Evolutionary conservation across 2,329 filamentous ascomycete species (phyloP).

Genomic region (Sphaerulina vaccinii): DNA sequence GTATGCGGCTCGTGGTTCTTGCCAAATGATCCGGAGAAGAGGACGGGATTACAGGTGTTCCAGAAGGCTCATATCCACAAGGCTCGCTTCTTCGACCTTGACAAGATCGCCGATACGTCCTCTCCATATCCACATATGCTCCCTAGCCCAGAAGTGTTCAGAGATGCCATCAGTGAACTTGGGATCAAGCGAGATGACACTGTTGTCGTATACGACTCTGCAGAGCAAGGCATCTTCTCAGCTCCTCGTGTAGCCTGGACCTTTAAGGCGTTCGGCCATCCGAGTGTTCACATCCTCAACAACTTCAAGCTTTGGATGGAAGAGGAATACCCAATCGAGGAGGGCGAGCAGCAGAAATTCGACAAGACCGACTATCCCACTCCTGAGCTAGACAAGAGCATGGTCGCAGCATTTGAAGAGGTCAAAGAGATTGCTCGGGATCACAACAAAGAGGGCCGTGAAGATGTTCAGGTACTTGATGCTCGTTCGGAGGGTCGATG

Average conservation of each 20-base stretch:
- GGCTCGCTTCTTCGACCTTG: slow-evolving; percentile 93
- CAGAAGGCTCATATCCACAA: slow-evolving; percentile 79
- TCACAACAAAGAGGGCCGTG: slow-evolving; percentile 75
- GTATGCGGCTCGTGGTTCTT: slow-evolving; percentile 96
- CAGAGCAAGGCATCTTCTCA: slow-evolving; percentile 89
- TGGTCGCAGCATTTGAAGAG: slow-evolving; percentile 78
- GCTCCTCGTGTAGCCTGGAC: slow-evolving; percentile 95
- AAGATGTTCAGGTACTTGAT: slow-evolving; percentile 85
- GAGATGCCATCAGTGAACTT: slow-evolving; percentile 80
- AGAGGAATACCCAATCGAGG: slow-evolving; percentile 76
- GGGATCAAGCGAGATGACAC: slow-evolving; percentile 85
- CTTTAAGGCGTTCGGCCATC: slow-evolving; percentile 81
- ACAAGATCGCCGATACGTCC: slow-evolving; percentile 81
- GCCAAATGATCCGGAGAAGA: slow-evolving; percentile 74
- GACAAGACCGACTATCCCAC: slow-evolving; percentile 44
- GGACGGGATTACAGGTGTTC: slow-evolving; percentile 78
- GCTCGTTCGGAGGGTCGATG: slow-evolving; percentile 78
- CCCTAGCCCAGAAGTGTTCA: slow-evolving; percentile 75
- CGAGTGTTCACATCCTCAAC: slow-evolving; percentile 84
- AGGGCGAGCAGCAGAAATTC: slow-evolving; percentile 62
- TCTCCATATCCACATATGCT: slow-evolving; percentile 97
- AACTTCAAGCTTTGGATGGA: slow-evolving; percentile 96
- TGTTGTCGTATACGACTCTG: slow-evolving; percentile 90
- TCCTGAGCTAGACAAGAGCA: slow-evolving; percentile 51
- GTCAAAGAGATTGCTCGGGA: slow-evolving; percentile 75